Evolutionary conservation across 495 filamentous ascomycete genomes (phyloP), one percentile per base, ranked within the genome.

Genomic region (Penicillium daleae): DNA sequence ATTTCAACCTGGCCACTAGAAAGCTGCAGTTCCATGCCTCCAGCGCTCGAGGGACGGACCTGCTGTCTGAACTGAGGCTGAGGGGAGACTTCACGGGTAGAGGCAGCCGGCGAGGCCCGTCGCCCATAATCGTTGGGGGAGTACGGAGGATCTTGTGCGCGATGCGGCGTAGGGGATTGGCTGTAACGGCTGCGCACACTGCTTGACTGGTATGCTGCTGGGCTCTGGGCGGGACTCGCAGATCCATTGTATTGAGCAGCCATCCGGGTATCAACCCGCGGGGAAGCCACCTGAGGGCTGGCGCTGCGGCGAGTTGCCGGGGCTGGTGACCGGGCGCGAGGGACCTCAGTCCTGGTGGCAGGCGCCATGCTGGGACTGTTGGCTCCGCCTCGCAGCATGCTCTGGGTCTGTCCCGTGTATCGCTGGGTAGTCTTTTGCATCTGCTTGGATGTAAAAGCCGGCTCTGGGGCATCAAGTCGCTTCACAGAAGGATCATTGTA

Each of bases 341-440:
- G 76, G 27, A 71, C 67, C 29, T 83, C 80, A 6, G 35, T 56
- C 59, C 79, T 74, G 7, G 62, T 64, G 49, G 60, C 73, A 60
- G 40, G 46, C 56, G 70, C 66, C 8, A 71, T 50, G 17, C 73
- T 56, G 9, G 77, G 71, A 39, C 70, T 69, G 60, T 75, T 73
- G 61, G 67, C 68, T 51, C 73, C 68, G n/a, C 76, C 80, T 9
- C 84, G 83, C 68, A 96, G 92, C 85, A 97, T 89, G 66, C 84
- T 90, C 56, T 91, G 87, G 8, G 89, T 90, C 74, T 97, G 90
- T 56, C 89, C 87, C 48, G 90, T 86, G 71, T 95, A 97, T 68
- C 90, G 90, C 58, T 93, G 87, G 1, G 92, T 93, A 13, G 94
- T 90, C 68, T 95, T 89, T 66, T 97, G 89, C 96, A 99, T 99